Evolutionary conservation across 2,329 filamentous ascomycete genomes (phyloP), one percentile per base, ranked within the genome.

Genomic region (Fusarium luffae): DNA sequence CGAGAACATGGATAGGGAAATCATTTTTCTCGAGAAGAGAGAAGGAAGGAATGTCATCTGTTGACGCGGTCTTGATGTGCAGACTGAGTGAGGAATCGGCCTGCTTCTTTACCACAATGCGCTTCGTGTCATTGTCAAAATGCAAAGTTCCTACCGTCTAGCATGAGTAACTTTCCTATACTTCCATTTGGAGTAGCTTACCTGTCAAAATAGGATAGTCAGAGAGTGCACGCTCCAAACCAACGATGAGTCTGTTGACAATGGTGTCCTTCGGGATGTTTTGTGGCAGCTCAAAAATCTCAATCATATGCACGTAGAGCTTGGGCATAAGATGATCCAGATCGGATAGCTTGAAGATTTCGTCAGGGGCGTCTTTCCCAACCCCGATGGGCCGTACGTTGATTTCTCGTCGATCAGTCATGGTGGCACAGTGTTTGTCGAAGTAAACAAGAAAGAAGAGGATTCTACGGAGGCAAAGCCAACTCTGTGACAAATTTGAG

Each of bases 251-350:
- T 9, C 40, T 69, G 14, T 54, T 7, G 14, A 57, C 16, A 16
- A 57, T 59, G 1, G 48, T 21, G 0, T 59, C 51, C 9, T 44
- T 51, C 14, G 27, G 25, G 0, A 5, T 27, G 2, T 27, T 18
- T 0, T 59, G 37, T 19, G 57, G 42, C 2, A 68, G 12, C 8
- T 54, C 47, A 28, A 70, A 69, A 3, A 68, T 57, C 44, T 70
- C 65, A 30, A 57, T 37, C 32, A 69, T 57, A 18, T 58, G 48
- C 8, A 69, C 67, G n/a, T 69, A 69, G 8, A 68, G 43, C 25
- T 69, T 68, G 5, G 67, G 64, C 67, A 69, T 69, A 12, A 68
- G 40, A 25, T 69, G 64, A 16, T 63, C 67, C 49, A 68, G 10
- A 9, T 62, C 57, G 8, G 60, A 63, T 21, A 61, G 56, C 16